phyloP scores from a whole-genome alignment of 257 asterid genomes.

The Orobanche coerulescens region DNA sequence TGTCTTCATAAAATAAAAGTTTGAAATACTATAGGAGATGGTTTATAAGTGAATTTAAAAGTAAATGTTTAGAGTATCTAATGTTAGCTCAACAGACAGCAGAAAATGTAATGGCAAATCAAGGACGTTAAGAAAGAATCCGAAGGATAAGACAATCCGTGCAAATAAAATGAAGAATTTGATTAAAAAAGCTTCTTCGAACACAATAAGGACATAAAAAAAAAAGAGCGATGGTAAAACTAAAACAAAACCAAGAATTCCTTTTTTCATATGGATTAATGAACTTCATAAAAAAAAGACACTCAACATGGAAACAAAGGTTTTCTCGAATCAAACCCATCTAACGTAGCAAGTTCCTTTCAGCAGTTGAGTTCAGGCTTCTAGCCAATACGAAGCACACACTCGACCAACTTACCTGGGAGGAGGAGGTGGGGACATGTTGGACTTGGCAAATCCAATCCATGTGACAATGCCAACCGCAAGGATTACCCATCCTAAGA shows the following conservation, averaged over 20 bases:
- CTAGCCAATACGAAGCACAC: constrained; percentile 7
- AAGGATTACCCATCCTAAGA: constrained; percentile 54
- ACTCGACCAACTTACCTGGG: constrained; percentile 21
- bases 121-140: too few species aligned
- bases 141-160: not conserved
- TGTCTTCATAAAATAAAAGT: too few species aligned
- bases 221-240: not conserved
- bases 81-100: too few species aligned
- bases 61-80: too few species aligned
- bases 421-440: constrained; percentile 50
- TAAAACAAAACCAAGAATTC: not conserved
- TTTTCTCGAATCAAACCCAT: constrained; percentile 16
- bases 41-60: too few species aligned
- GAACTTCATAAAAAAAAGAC: constrained; percentile 9
- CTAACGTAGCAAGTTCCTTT: constrained; percentile 9
- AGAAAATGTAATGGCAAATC: too few species aligned
- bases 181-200: too few species aligned
- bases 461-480: constrained; percentile 48
- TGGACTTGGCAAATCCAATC: constrained; percentile 51
- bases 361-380: constrained; percentile 1
- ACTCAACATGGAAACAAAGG: not conserved
- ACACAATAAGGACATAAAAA: not conserved
- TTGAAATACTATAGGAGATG: too few species aligned
- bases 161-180: not conserved
- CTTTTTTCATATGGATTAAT: not conserved